Percentiles rank a stretch among this genome's conserved stretches.
Evolutionary conservation across 1,284 basidiomycete genomes (phyloP).

Genomic region (Trichosporon faecale): DNA sequence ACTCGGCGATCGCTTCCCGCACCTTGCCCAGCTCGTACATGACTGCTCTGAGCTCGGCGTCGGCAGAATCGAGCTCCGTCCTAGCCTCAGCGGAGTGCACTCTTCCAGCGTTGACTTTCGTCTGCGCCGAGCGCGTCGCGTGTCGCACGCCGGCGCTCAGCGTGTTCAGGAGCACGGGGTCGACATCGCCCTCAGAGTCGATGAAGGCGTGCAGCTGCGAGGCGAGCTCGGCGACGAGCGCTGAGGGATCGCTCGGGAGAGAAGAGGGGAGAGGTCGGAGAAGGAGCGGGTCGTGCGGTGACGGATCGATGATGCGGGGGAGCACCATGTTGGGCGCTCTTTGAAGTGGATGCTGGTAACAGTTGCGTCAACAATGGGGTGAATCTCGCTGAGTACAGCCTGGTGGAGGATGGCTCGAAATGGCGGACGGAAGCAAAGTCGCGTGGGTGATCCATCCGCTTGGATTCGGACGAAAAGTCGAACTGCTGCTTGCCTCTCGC

Average conservation of each 20-base stretch:
- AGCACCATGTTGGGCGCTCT: slow-evolving; percentile 29
- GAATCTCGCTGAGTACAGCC: neutral
- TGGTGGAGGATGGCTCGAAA: neutral
- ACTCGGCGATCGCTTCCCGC: slow-evolving; percentile 41
- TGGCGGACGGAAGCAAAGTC: neutral
- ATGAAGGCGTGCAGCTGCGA: slow-evolving; percentile 21
- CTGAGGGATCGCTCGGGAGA: slow-evolving; percentile 29
- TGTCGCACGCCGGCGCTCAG: slow-evolving; percentile 35
- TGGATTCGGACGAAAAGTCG: neutral
- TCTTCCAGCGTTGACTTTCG: slow-evolving; percentile 39
- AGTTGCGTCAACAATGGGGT: neutral
- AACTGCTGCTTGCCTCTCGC: neutral
- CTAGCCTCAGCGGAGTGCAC: slow-evolving; percentile 33
- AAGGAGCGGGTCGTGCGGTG: slow-evolving; percentile 42
- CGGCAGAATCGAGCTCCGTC: slow-evolving; percentile 35
- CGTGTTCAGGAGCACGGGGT: slow-evolving; percentile 23
- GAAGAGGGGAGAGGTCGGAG: slow-evolving; percentile 36
- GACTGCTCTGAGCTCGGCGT: slow-evolving; percentile 37
- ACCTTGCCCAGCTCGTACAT: slow-evolving; percentile 45
- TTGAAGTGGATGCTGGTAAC: neutral
- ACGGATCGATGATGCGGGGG: slow-evolving; percentile 33
- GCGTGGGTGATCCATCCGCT: neutral
- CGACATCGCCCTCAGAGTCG: neutral
- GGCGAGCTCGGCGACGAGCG: slow-evolving; percentile 28
- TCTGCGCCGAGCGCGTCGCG: slow-evolving; percentile 34